Base-by-base conservation (phyloP, 495 filamentous ascomycete genomes). In the Chaetomium fimeti region DNA sequence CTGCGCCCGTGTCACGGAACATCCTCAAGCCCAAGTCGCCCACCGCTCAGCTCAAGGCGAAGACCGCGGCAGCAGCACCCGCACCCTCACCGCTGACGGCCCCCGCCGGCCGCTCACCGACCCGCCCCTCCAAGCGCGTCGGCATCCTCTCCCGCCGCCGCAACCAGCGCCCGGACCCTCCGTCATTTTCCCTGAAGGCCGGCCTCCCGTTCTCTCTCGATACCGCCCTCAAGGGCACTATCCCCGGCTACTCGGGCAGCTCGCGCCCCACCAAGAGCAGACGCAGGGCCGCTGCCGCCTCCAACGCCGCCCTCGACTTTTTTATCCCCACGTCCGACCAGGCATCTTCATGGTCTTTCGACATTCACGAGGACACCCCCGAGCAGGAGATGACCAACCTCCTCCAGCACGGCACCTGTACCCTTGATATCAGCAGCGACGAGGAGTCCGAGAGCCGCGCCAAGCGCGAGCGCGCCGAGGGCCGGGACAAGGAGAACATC, bases 331-430 rank as follows among this genome's bases (percentile, higher is more conserved):
- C 81, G 49, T 62, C 82, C 15, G 81, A 83, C 57, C 73, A 78
- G 51, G 85, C 83, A 27, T 84, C 85, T 25, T 83, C 84, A 18
- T 97, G 93, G 93, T 88, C 88, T 78, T 98, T 98, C 74, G 87
- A 92, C 48, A 98, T 98, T 75, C 87, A 98, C 71, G 93, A 97
- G 72, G 94, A 98, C 75, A 90, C 90, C 0, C 84, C 85, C 36
- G 89, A 95, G 68, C 91, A 98, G 68, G 87, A 93, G 69, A 88
- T 91, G 75, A 88, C 91, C 59, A 97, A 95, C 71, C 77, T 96
- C 4, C 90, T 98, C 81, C 88, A 96, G 71, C 93, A 97, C 77
- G 89, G 87, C 36, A 91, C 94, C 24, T 85, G 87, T 69, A 88
- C 88, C 0, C 84, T 98, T 0, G 93, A 98, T 71, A 92, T 98